Percentiles rank a stretch among this genome's conserved stretches.
Evolutionary conservation across 371 early-diverging fungal genomes (phyloP).

Genomic region (Fennellomyces sp.): DNA sequence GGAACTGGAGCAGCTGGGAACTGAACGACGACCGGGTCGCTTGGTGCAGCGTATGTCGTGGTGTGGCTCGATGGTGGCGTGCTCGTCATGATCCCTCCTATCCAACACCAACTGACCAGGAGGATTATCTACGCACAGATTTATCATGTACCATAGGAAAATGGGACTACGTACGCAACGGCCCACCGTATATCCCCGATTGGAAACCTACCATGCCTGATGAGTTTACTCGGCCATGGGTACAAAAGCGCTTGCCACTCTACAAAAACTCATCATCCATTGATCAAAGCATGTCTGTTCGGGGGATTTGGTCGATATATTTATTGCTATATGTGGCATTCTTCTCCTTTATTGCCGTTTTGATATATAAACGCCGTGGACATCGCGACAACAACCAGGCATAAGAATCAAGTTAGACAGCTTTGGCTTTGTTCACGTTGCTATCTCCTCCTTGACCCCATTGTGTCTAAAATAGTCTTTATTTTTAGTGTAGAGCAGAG

Average conservation of each 20-base stretch:
- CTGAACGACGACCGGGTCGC: conserved; percentile 16
- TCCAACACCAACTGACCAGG: background rate
- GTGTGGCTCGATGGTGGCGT: conserved; percentile 36
- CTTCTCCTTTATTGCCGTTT: conserved; percentile 9
- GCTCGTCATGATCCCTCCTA: conserved; percentile 12
- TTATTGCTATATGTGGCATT: conserved; percentile 1
- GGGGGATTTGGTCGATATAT: conserved; percentile 6
- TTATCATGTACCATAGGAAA: conserved; percentile 29
- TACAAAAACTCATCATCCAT: background rate
- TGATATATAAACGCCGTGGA: background rate
- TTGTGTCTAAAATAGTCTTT: no score
- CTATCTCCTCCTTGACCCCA: background rate
- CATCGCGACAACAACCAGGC: background rate
- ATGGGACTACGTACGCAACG: conserved; percentile 31
- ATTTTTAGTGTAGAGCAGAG: no score
- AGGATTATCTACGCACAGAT: conserved; percentile 25
- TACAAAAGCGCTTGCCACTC: conserved; percentile 10
- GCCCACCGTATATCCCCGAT: conserved; percentile 29
- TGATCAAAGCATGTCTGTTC: background rate
- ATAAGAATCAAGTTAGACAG: background rate
- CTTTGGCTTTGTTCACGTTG: background rate
- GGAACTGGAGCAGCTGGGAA: conserved; percentile 29
- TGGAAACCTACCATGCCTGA: conserved; percentile 13
- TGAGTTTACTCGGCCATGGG: conserved; percentile 15
- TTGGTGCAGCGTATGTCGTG: conserved; percentile 43